phyloP scores from a whole-genome alignment of 768 basidiomycete species.

The Naematelia aurantialba region DNA sequence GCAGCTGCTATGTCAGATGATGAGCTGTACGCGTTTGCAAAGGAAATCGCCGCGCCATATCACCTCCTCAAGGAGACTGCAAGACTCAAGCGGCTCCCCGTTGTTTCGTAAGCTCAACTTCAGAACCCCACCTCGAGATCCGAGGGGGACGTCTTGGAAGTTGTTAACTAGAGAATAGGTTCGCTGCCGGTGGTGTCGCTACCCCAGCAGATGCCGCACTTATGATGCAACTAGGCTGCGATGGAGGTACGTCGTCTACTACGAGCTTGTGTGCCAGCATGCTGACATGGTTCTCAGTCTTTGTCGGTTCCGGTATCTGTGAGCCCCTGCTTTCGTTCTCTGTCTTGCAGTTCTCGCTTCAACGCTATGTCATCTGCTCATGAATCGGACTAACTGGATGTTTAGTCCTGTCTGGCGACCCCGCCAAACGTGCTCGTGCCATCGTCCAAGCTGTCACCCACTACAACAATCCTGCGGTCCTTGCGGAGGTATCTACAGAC shows the following conservation, averaged over 20 bases:
- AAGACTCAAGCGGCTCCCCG: slow-evolving; percentile 84
- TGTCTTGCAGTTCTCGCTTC: no score
- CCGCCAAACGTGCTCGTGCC: slow-evolving; percentile 86
- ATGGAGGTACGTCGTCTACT: slow-evolving; percentile 65
- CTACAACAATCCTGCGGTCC: slow-evolving; percentile 85
- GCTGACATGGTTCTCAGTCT: slow-evolving; percentile 58
- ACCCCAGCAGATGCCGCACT: slow-evolving; percentile 96
- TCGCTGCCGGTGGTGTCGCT: slow-evolving; percentile 90
- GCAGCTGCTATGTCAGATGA: slow-evolving; percentile 88
- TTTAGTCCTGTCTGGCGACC: slow-evolving; percentile 71
- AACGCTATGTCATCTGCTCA: no score
- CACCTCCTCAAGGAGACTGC: slow-evolving; percentile 94
- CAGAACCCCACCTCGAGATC: no score
- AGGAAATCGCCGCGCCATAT: slow-evolving; percentile 71
- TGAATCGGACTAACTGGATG: slow-evolving; percentile 6
- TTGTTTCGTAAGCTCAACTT: slow-evolving; percentile 59
- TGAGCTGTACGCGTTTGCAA: slow-evolving; percentile 88
- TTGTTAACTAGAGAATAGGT: no score
- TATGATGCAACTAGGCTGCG: slow-evolving; percentile 98
- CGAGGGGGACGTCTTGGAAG: no score
- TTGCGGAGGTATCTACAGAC: slow-evolving; percentile 74
- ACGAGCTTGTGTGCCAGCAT: slow-evolving; percentile 9
- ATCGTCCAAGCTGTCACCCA: slow-evolving; percentile 98
- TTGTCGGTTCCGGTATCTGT: slow-evolving; percentile 97
- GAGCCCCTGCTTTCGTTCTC: slow-evolving; percentile 53